Evolutionary conservation across 2,329 filamentous ascomycete species (phyloP).

Genomic region (Cladosporium sp.): DNA sequence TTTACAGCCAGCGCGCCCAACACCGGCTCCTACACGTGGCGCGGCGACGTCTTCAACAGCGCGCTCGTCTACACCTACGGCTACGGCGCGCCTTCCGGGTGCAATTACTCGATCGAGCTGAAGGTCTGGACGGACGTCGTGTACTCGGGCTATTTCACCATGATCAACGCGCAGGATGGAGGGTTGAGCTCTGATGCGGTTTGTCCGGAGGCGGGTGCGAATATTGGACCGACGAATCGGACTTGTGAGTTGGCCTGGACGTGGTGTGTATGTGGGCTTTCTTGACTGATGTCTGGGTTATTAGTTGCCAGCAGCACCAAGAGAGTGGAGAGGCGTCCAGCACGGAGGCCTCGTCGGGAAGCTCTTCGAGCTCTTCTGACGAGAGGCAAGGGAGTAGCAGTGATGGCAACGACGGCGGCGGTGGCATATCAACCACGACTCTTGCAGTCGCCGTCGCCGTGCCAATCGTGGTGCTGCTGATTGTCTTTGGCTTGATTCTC

Average conservation of each 20-base stretch:
- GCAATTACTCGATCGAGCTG: conserved; percentile 14
- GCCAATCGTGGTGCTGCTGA: conserved; percentile 8
- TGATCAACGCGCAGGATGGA: conserved; percentile 15
- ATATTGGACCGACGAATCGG: neutral
- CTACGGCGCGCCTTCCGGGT: conserved; percentile 7
- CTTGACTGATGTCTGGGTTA: neutral
- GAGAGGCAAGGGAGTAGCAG: neutral
- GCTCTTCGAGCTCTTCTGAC: no score
- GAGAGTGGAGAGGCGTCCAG: neutral
- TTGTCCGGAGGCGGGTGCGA: conserved; percentile 7
- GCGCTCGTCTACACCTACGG: conserved; percentile 1
- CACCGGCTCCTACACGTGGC: conserved; percentile 11
- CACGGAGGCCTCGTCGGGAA: neutral
- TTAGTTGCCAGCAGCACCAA: neutral
- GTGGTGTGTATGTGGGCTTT: neutral
- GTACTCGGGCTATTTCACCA: conserved; percentile 13
- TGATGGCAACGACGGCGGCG: neutral
- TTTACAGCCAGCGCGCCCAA: conserved; percentile 7
- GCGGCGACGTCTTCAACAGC: conserved; percentile 1
- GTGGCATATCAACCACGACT: conserved; percentile 11
- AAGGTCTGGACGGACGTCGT: conserved; percentile 14
- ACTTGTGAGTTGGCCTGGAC: neutral
- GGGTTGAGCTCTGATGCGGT: conserved; percentile 4
- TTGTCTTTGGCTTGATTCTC: conserved; percentile 8
- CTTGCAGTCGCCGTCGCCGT: conserved; percentile 11